phyloP scores from a whole-genome alignment of 23 red algal genomes.

The Gracilaria gracilis region DNA sequence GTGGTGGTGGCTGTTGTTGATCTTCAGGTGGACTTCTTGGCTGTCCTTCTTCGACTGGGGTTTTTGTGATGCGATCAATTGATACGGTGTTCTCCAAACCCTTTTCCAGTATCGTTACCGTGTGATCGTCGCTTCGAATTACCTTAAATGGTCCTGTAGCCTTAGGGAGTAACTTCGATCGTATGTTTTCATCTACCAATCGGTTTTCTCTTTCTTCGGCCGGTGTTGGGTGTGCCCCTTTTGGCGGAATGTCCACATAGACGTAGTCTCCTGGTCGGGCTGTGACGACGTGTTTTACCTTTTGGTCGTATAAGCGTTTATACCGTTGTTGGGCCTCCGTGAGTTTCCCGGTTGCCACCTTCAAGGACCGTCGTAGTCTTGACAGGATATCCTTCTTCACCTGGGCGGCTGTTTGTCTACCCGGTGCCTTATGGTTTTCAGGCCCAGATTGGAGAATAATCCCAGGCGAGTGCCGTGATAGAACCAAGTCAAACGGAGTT shows the following conservation, averaged over 20 bases:
- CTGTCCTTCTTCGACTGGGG: too few relatives aligned
- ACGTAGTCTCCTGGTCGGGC: neutral
- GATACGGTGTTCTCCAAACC: neutral
- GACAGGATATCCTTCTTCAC: neutral
- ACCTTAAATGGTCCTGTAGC: neutral
- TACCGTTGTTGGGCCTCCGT: neutral
- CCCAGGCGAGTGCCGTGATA: neutral
- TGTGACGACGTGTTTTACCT: neutral
- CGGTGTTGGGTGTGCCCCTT: neutral
- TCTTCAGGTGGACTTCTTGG: too few relatives aligned
- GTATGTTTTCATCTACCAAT: neutral
- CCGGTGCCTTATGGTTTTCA: too few relatives aligned
- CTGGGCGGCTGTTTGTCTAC: neutral
- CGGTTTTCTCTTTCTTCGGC: neutral
- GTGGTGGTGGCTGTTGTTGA: neutral
- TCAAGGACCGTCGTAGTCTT: neutral
- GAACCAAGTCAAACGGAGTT: slow-evolving; percentile 13
- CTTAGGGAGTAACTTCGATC: neutral
- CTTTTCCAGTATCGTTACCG: neutral
- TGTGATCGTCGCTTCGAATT: neutral
- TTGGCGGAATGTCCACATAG: neutral
- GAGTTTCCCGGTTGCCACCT: neutral
- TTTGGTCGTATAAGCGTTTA: neutral
- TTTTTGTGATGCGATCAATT: neutral
- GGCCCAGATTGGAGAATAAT: neutral